Percentiles rank a stretch among this genome's conserved stretches.
Conservation (phyloP, 73 alveolate genomes). For the Durusdinium trenchii region DNA sequence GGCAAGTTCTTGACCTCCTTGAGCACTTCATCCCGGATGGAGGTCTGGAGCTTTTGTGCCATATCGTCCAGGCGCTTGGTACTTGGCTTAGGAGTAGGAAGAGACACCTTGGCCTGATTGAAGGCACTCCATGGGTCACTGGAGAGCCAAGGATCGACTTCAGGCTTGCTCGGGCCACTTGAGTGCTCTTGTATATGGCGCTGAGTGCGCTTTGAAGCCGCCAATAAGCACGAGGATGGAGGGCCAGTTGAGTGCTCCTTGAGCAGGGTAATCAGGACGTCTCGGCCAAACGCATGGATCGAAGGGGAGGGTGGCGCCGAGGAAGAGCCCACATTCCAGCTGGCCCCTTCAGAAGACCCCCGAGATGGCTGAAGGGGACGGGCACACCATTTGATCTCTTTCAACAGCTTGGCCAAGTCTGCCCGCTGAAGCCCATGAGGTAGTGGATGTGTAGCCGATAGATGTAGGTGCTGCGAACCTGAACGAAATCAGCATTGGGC, state of each 20-base stretch:
- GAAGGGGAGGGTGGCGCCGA: background rate
- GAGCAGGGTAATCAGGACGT: background rate
- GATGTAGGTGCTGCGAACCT: background rate
- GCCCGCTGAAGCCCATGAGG: background rate
- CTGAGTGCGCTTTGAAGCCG: no score
- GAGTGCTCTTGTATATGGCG: background rate
- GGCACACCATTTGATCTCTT: background rate
- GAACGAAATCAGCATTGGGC: background rate
- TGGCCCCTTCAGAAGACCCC: background rate
- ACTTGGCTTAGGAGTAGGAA: background rate
- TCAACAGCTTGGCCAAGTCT: background rate
- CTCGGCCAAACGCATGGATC: background rate
- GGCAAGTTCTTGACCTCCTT: background rate
- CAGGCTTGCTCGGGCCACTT: background rate
- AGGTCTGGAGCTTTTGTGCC: background rate
- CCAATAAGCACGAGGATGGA: no score
- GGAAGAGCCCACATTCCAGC: background rate
- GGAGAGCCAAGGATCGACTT: background rate
- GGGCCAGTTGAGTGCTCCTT: background rate
- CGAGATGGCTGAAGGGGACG: background rate
- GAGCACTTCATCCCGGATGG: background rate
- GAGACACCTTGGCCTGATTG: background rate
- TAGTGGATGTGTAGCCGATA: constrained; percentile 11
- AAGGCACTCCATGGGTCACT: background rate
- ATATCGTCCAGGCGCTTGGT: background rate